Percentiles rank a stretch among this genome's conserved stretches.
Conservation (phyloP, 2,329 filamentous ascomycete species). For the Sarocladiaceae sp. region DNA sequence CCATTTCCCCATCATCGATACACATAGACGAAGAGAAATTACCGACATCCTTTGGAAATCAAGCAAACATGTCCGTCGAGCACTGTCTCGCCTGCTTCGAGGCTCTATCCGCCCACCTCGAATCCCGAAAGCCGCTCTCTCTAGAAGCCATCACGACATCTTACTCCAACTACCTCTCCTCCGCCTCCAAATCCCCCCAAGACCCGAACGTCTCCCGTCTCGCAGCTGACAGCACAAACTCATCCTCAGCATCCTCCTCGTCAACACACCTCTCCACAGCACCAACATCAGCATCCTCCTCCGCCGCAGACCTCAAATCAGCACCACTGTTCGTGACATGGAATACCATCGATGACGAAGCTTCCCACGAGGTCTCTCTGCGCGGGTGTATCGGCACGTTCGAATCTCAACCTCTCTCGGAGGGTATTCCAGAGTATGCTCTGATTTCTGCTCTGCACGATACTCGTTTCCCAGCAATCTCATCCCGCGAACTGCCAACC, state of each 20-base stretch:
- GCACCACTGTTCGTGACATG: constrained; percentile 91
- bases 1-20: neutral
- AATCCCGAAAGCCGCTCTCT: constrained; percentile 61
- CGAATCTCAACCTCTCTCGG: constrained; percentile 66
- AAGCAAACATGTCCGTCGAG: constrained; percentile 32
- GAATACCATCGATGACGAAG: constrained; percentile 60
- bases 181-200: constrained; percentile 22
- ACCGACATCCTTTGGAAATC: no score
- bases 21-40: no score
- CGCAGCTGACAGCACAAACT: neutral
- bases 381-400: constrained; percentile 98
- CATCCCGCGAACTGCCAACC: constrained; percentile 47
- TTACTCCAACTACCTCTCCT: constrained; percentile 40
- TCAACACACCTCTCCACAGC: constrained; percentile 23
- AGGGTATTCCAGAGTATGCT: constrained; percentile 75
- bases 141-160: constrained; percentile 67
- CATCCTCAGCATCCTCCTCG: constrained; percentile 19
- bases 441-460: constrained; percentile 70
- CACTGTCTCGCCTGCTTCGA: constrained; percentile 97
- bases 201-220: constrained; percentile 28
- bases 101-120: constrained; percentile 69
- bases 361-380: constrained; percentile 57
- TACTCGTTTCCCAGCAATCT: constrained; percentile 56
- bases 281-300: constrained; percentile 33
- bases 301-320: constrained; percentile 27